phyloP scores from a whole-genome alignment of 2,329 filamentous ascomycete genomes.

The Pezicula neosporulosa region DNA sequence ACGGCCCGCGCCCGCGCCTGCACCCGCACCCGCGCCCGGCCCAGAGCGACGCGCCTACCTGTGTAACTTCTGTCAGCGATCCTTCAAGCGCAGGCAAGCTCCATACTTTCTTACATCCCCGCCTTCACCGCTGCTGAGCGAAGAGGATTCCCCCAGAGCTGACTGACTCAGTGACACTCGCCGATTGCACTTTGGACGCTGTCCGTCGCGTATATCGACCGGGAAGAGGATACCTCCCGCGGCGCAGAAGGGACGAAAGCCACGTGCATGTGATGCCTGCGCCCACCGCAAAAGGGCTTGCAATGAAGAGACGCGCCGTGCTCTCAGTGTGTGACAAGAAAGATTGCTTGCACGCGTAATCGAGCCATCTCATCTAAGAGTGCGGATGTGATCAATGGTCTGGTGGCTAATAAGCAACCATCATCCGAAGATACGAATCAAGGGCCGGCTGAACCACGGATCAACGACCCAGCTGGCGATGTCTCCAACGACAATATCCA shows the following conservation, averaged over 20 bases:
- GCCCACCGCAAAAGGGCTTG: constrained; percentile 5
- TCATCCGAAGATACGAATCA: no score
- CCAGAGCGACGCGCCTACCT: not conserved
- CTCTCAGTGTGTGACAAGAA: constrained; percentile 1
- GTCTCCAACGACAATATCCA: no score
- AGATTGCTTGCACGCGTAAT: not conserved
- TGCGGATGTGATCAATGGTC: not conserved
- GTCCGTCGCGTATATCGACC: not conserved
- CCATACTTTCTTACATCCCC: no score
- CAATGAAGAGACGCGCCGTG: constrained; percentile 1
- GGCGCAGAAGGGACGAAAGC: constrained; percentile 1
- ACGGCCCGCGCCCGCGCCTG: no score
- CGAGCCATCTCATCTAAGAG: not conserved
- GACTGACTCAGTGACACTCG: not conserved
- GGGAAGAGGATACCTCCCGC: constrained; percentile 1
- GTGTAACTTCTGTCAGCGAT: not conserved
- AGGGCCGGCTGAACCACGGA: no score
- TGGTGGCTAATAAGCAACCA: not conserved
- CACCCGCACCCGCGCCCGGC: not conserved
- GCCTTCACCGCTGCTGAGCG: no score
- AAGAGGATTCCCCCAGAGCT: not conserved
- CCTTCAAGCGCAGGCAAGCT: constrained; percentile 1
- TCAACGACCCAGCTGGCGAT: no score
- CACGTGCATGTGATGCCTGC: constrained; percentile 5
- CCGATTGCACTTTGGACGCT: not conserved